Conservation (phyloP, 108 stramenopile genomes). For the Pseudonitzschia multiseries region DNA sequence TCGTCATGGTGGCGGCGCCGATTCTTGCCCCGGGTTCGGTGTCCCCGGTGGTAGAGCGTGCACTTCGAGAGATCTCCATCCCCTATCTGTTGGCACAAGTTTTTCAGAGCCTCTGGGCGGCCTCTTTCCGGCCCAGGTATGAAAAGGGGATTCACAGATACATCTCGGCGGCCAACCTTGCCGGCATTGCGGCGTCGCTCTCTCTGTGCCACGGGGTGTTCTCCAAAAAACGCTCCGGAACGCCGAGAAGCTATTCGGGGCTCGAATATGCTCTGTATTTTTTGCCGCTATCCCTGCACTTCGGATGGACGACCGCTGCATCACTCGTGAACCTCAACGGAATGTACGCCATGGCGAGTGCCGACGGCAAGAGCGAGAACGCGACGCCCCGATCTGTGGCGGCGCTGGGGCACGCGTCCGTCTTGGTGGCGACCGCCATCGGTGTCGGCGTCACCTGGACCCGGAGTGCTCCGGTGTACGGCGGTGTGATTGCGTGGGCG, state of each 20-base stretch:
- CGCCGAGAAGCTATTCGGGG: neutral
- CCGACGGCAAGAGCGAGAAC: neutral
- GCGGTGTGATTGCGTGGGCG: constrained; percentile 70
- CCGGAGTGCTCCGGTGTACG: constrained; percentile 55
- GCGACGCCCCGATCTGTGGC: constrained; percentile 23
- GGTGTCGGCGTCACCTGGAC: constrained; percentile 46
- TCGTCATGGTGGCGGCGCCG: constrained; percentile 47
- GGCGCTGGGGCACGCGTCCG: constrained; percentile 62
- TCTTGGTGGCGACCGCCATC: constrained; percentile 53
- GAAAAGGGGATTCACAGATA: constrained; percentile 49
- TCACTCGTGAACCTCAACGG: constrained; percentile 76
- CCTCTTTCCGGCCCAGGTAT: constrained; percentile 64
- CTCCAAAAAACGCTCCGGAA: neutral
- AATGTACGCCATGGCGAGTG: constrained; percentile 40
- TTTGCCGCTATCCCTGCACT: constrained; percentile 59
- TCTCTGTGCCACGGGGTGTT: constrained; percentile 22
- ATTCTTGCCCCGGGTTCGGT: constrained; percentile 50
- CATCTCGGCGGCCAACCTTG: constrained; percentile 49
- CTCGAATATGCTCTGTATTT: constrained; percentile 24
- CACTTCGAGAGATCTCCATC: neutral
- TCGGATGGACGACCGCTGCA: constrained; percentile 76
- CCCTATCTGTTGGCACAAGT: constrained; percentile 41
- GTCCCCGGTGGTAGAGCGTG: constrained; percentile 11
- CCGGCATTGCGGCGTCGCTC: constrained; percentile 57
- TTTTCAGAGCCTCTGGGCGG: constrained; percentile 70